phyloP scores from a whole-genome alignment of 306 rosid species.

The Hippophae tibetana region DNA sequence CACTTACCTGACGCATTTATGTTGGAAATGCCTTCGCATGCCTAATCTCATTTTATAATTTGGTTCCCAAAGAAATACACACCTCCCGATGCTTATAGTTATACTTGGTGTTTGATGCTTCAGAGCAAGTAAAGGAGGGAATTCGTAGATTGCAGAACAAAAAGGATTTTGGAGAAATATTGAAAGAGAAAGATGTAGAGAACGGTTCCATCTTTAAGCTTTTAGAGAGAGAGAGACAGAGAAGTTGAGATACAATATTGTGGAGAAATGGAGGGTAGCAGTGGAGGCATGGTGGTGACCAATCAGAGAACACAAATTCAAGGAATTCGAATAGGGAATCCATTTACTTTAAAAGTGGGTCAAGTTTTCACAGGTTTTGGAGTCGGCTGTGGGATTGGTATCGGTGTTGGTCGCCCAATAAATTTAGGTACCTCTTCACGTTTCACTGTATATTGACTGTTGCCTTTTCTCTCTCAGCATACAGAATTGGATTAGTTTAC shows the following conservation, averaged over 20 bases:
- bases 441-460: not conserved
- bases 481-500: slow-evolving; percentile 8
- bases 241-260: not conserved
- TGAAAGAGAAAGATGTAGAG: slow-evolving; percentile 1
- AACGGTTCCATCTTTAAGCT: not conserved
- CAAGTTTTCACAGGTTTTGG: slow-evolving; percentile 97
- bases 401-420: slow-evolving; percentile 94
- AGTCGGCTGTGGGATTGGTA: slow-evolving; percentile 80
- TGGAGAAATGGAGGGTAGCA: slow-evolving; percentile 44
- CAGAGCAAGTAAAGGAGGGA: not conserved
- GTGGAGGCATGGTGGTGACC: slow-evolving; percentile 16
- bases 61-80: too few relatives aligned
- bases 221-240: slow-evolving; percentile 6
- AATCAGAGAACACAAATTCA: slow-evolving; percentile 20
- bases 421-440: slow-evolving; percentile 48
- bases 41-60: too few relatives aligned
- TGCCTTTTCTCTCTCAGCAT: not conserved
- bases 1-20: too few relatives aligned
- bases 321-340: slow-evolving; percentile 60
- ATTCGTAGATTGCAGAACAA: not conserved
- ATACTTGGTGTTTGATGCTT: too few relatives aligned
- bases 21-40: too few relatives aligned
- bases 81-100: too few relatives aligned
- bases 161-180: not conserved
- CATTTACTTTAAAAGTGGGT: slow-evolving; percentile 88